Conservation (phyloP, 768 basidiomycete genomes). For the Megacollybia marginata region DNA sequence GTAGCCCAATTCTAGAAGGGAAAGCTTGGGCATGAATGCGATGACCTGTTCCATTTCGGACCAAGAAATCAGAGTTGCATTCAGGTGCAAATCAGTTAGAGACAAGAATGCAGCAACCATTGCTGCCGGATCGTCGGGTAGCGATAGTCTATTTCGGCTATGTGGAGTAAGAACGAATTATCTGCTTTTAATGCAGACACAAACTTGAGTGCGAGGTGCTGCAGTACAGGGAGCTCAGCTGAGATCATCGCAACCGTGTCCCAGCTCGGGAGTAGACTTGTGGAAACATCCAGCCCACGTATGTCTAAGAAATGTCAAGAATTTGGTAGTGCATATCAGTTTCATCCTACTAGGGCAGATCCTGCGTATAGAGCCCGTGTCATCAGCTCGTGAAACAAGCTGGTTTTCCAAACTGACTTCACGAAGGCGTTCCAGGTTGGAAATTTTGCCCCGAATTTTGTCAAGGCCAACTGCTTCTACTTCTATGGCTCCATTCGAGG, state of each 20-base stretch:
- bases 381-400: slow-evolving; percentile 44
- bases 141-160: slow-evolving; percentile 64
- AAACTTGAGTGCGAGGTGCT: slow-evolving; percentile 74
- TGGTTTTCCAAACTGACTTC: slow-evolving; percentile 78
- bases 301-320: slow-evolving; percentile 42
- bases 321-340: slow-evolving; percentile 1
- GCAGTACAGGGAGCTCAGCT: slow-evolving; percentile 51
- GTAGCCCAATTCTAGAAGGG: slow-evolving; percentile 61
- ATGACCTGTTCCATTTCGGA: slow-evolving; percentile 48
- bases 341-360: slow-evolving; percentile 58
- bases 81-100: slow-evolving; percentile 66
- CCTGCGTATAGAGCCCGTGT: slow-evolving; percentile 41
- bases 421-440: slow-evolving; percentile 56
- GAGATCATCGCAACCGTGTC: slow-evolving; percentile 56
- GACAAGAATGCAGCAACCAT: slow-evolving; percentile 37
- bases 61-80: slow-evolving; percentile 69
- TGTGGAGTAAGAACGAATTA: slow-evolving; percentile 11
- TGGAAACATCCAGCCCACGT: slow-evolving; percentile 75
- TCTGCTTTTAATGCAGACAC: slow-evolving; percentile 19
- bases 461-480: slow-evolving; percentile 83
- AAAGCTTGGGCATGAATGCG: slow-evolving; percentile 45
- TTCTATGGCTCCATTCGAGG: slow-evolving; percentile 74
- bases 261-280: slow-evolving; percentile 70
- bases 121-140: slow-evolving; percentile 22
- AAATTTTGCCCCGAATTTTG: slow-evolving; percentile 66